Evolutionary conservation across 495 filamentous ascomycete genomes (phyloP), one percentile per base, ranked within the genome.

Genomic region (Mytilinidion resinicola): DNA sequence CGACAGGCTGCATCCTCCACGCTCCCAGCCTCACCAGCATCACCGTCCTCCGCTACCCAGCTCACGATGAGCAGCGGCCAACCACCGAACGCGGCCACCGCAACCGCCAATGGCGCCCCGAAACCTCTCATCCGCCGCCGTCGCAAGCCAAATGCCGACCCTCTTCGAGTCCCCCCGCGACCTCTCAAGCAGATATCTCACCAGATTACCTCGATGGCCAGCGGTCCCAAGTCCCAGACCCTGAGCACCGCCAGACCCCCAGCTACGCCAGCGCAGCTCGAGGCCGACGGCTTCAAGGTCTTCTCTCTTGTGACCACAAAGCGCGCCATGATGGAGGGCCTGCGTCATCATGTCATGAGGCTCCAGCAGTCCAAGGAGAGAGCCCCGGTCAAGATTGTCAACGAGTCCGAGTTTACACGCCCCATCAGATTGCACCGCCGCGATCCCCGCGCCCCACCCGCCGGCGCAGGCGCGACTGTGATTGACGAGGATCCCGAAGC

Each of bases 401-500:
- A 96, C 67, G 82, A 88, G 61, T 77, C 84, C 1, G 82, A 95
- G 53, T 98, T 97, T 65, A 86, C 87, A 9, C 81, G 90, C 42
- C 93, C 93, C 0, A 87, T 98, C 15, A 80, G 89, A 15, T 73
- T 97, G 44, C 91, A 96, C 70, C 86, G 93, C 37, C 86, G 92
- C 9, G 90, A 96, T 69, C 91, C 92, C n/a, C 80, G 87, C 48
- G 79, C 86, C 53, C 82, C 84, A 42, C 78, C 83, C 9, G 56
- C 69, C 34, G 70, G 74, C 15, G 61, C 67, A 0, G 66, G 58
- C 11, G 74, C 79, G 9, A 77, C 75, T 33, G 74, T 74, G 30
- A 72, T 74, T 3, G 77, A 76, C 33, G 72, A 63, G 15, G 73
- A 72, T 21, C 67, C 70, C 7, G 73, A 76, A 47, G 76, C 83